Conservation (phyloP, 495 filamentous ascomycete species). For the Neurospora sublineolata region DNA sequence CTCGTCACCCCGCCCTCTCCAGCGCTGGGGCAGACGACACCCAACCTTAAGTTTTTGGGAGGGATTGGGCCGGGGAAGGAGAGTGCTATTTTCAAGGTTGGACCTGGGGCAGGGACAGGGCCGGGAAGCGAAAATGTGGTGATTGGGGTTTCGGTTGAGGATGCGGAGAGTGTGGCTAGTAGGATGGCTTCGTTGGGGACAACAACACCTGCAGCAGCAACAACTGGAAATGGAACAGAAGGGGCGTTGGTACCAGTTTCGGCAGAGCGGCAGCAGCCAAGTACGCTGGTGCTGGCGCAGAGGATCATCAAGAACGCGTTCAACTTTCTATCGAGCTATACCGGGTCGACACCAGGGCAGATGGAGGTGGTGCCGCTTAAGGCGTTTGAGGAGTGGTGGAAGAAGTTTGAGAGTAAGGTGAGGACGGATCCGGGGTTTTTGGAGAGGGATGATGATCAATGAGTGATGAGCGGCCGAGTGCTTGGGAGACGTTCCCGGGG, state of each 20-base stretch:
- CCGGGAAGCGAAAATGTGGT: constrained; percentile 36
- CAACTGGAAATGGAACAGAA: neutral
- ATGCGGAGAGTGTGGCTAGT: constrained; percentile 51
- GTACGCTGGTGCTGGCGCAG: constrained; percentile 73
- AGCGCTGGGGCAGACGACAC: constrained; percentile 8
- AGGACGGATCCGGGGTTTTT: constrained; percentile 81
- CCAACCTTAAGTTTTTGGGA: constrained; percentile 70
- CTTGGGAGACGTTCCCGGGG: too few relatives aligned
- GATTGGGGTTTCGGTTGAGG: constrained; percentile 77
- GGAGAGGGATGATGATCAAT: constrained; percentile 50
- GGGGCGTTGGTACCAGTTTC: constrained; percentile 16
- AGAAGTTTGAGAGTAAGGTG: constrained; percentile 83
- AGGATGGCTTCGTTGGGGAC: constrained; percentile 50
- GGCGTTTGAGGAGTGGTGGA: constrained; percentile 95
- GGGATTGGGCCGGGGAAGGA: constrained; percentile 81
- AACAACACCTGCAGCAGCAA: constrained; percentile 16
- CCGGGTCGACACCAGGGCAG: constrained; percentile 34
- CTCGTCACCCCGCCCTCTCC: constrained; percentile 39
- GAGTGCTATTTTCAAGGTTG: constrained; percentile 72
- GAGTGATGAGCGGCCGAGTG: too few relatives aligned
- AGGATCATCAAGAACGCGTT: constrained; percentile 95
- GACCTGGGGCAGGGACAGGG: constrained; percentile 6
- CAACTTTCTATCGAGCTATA: constrained; percentile 88
- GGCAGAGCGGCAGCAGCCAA: constrained; percentile 20
- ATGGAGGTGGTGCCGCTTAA: constrained; percentile 80